Evolutionary conservation across 1,284 basidiomycete species (phyloP), one percentile per base, ranked within the genome.

Genomic region (Tylopilus sp.): DNA sequence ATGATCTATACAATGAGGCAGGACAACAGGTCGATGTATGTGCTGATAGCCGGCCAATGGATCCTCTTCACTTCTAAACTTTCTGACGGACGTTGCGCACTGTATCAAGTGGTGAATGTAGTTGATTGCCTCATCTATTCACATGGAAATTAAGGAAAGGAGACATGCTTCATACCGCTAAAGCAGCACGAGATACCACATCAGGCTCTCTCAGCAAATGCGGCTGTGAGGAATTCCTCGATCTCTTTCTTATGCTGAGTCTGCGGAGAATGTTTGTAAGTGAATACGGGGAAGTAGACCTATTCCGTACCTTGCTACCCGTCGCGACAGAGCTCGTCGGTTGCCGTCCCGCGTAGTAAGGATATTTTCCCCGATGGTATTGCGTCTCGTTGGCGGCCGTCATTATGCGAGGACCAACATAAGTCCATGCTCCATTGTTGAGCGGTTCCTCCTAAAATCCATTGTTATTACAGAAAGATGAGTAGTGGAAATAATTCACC

Each of bases 341-440:
- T 59, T 85, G 88, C 57, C 94, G 84, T 40, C 94, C 92, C 37
- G 92, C 92, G 69, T 94, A 94, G 61, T 78, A 76, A 22, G 93
- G 88, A 66, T 90, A 88, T 73, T 94, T 94, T 69, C 86, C 86
- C 76, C 88, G 87, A 78, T 99, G 97, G 74, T 97, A 82, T 71
- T 90, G 74, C 5, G 92, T 95, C 75, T 92, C 80, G 64, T 88
- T 85, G 43, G 86, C 83, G 25, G 90, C 86, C 40, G 90, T 94
- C 68, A 87, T 83, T 65, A 94, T 86, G 53, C 93, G 86, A 28
- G 94, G 93, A 45, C 90, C 91, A 53, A 97, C 83, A 67, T 98
- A 96, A 36, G 87, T 89, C 93, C 92, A 95, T 31, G 92, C 88
- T 61, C 93, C 93, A 63, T 92, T 92, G 79, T 98, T 98, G 57